These are phyloP conservation scores for Ceratocystis cacaofunesta DNA, from an alignment of 2,329 filamentous ascomycete genomes.

Conservation along the genomic window DNA sequence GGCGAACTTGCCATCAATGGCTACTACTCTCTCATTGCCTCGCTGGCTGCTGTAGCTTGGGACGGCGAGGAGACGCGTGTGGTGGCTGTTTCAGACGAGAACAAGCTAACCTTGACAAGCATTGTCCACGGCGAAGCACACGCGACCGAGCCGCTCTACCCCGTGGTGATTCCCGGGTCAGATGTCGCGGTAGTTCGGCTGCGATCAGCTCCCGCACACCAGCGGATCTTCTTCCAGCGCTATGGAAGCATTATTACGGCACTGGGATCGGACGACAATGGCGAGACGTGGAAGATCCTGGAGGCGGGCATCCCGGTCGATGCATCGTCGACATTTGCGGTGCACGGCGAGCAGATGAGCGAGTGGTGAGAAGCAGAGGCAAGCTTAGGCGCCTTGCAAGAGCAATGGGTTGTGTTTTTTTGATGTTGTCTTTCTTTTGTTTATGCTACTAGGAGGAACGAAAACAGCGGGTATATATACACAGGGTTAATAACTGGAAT, in stretches of 20 bases:
- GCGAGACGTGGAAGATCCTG: slow-evolving; percentile 15
- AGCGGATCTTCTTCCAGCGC: slow-evolving; percentile 17
- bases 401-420: background rate
- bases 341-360: slow-evolving; percentile 16
- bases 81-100: slow-evolving; percentile 14
- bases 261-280: slow-evolving; percentile 15
- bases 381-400: background rate
- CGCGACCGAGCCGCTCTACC: slow-evolving; percentile 14
- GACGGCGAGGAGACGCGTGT: slow-evolving; percentile 15
- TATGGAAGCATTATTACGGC: slow-evolving; percentile 15
- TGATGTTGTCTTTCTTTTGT: background rate
- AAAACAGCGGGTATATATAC: slow-evolving; percentile 2
- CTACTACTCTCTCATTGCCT: slow-evolving; percentile 16
- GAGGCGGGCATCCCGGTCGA: slow-evolving; percentile 16
- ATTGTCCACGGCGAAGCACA: slow-evolving; percentile 14
- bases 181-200: slow-evolving; percentile 15
- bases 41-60: slow-evolving; percentile 15
- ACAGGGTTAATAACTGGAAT: background rate
- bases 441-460: background rate
- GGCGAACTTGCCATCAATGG: slow-evolving; percentile 16
- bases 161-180: slow-evolving; percentile 15
- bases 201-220: slow-evolving; percentile 9
- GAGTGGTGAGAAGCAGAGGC: slow-evolving; percentile 6
- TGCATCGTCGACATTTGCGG: slow-evolving; percentile 16
- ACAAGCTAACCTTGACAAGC: slow-evolving; percentile 16